Base-by-base conservation (phyloP, 441 rosid species). In the Gossypium davidsonii region DNA sequence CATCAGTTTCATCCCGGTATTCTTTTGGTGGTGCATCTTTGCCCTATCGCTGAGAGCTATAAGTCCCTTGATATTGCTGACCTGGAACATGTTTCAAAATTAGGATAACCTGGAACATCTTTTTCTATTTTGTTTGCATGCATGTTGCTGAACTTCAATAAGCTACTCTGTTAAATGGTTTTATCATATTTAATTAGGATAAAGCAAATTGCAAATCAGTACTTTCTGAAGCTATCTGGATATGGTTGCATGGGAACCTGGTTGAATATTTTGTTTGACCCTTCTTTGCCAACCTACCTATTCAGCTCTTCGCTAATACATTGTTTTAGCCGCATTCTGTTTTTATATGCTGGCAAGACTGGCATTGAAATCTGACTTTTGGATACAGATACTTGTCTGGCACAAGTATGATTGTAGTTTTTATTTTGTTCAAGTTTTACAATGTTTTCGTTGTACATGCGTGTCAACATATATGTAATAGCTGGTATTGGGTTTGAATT, bases 1-100 rank as follows among this genome's bases (percentile, higher is more conserved):
- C 83, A 59, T 72, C 88, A 17, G 88, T 89, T 71, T 78, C 89
- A 56, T 88, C 94, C 3, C 83, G 91, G 26, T 93, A 88, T 85
- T 74, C 87, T 2, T 86, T 88, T 63, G 80, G 83, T 1, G 87
- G 89, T 46, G 85, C 87, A 2, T 78, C 11, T 49, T 67, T 58
- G 26, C 28, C 59, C 9, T 48, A 61, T 20, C 62, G 64, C 64
- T 59, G 37, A 25, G 15, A 59, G 64, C 26, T 26, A 59, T 14
- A 2, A 11, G 64, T 59, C 39, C 1, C 7, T 58, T 58, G 18
- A 59, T 59, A 2, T 6, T 10, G 4, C 37, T 26, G 26, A 26
- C 64, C 6, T 6, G 3, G n/a, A 17, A 59, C 64, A 59, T 59
- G 64, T 25, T 57, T 2, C 10, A 17, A 20, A 55, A 21, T 21